Evolutionary conservation across 805 yeast species (phyloP).

Genomic region (Kuraishia ogatae): DNA sequence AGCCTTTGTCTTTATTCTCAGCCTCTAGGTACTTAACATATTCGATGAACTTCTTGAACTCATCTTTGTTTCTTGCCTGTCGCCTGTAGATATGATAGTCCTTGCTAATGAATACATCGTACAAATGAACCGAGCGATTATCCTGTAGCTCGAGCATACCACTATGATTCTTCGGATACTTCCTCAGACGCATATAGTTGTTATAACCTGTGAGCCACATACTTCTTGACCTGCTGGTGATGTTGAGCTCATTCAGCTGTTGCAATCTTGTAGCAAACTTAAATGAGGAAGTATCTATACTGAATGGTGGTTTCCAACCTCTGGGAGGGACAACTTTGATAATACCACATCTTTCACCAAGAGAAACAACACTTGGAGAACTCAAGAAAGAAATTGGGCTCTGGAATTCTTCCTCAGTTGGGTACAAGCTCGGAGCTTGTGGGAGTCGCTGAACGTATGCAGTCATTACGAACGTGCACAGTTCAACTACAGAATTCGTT

Average conservation of each 20-base stretch:
- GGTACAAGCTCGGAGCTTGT: conserved; percentile 24
- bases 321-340: conserved; percentile 44
- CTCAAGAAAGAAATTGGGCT: conserved; percentile 43
- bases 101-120: conserved; percentile 18
- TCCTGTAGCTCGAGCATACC: conserved; percentile 7
- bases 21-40: conserved; percentile 12
- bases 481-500: neutral
- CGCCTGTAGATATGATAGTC: conserved; percentile 2
- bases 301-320: conserved; percentile 47
- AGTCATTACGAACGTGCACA: neutral
- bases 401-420: conserved; percentile 33
- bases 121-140: conserved; percentile 15
- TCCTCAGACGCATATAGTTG: conserved; percentile 44
- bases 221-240: conserved; percentile 52
- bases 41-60: conserved; percentile 9
- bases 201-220: conserved; percentile 55
- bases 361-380: conserved; percentile 24
- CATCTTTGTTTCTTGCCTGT: conserved; percentile 6
- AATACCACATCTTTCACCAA: conserved; percentile 43
- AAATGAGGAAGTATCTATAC: conserved; percentile 43
- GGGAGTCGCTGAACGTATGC: neutral
- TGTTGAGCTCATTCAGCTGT: conserved; percentile 52
- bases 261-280: conserved; percentile 65
- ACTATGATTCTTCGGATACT: conserved; percentile 4
- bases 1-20: neutral